A percentile compares a stretch with the other conserved stretches of the same genome.
Evolutionary conservation across 306 rosid genomes (phyloP).

Genomic region (Spatholobus suberectus): DNA sequence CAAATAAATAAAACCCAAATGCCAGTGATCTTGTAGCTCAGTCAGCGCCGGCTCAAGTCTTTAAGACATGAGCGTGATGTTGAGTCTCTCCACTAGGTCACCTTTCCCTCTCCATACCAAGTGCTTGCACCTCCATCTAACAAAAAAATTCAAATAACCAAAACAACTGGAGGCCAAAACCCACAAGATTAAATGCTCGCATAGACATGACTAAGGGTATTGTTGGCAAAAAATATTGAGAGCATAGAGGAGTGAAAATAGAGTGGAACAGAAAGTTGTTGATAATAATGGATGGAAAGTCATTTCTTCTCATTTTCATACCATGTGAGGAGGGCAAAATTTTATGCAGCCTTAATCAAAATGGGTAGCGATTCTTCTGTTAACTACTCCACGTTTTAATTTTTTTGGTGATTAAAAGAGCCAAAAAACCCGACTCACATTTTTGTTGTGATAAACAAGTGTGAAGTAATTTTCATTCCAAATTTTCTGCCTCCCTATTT

Average conservation of each 20-base stretch:
- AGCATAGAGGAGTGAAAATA: no score
- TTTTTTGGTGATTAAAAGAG: background rate
- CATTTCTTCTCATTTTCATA: no score
- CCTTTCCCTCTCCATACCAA: background rate
- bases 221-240: no score
- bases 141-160: no score
- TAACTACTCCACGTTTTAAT: no score
- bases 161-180: background rate
- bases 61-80: background rate
- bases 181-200: background rate
- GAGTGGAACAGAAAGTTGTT: no score
- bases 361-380: no score
- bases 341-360: background rate
- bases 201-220: background rate
- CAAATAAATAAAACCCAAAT: background rate
- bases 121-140: background rate
- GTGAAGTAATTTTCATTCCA: background rate
- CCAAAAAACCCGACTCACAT: no score
- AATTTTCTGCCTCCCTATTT: background rate
- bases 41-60: background rate
- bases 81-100: background rate
- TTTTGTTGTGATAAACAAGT: background rate
- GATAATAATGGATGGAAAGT: no score
- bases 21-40: background rate
- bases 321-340: background rate